phyloP scores from a whole-genome alignment of 116 monocot genomes.

The Posidonia oceanica region DNA sequence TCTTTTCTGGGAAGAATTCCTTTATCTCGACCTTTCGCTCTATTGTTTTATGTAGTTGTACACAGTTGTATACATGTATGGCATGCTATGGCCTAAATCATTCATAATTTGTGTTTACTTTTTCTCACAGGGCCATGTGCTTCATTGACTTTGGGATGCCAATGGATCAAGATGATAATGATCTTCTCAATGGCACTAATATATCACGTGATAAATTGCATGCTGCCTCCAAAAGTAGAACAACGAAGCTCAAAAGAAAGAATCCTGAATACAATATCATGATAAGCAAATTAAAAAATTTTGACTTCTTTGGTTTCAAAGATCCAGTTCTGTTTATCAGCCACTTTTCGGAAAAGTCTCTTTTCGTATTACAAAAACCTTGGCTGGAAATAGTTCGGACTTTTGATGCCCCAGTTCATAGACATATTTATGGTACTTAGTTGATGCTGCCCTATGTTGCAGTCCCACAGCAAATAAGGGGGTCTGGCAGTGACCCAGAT shows the following conservation, averaged over 20 bases:
- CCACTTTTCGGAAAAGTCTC: constrained; percentile 57
- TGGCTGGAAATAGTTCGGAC: constrained; percentile 66
- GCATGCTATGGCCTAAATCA: background rate
- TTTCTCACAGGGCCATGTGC: constrained; percentile 76
- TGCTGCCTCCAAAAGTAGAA: constrained; percentile 9
- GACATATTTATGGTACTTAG: constrained; percentile 85
- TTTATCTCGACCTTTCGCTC: too few relatives aligned
- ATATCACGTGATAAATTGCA: constrained; percentile 14
- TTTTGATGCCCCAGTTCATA: constrained; percentile 80
- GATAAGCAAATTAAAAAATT: constrained; percentile 34
- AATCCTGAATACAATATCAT: constrained; percentile 9
- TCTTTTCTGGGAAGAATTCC: background rate
- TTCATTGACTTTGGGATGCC: constrained; percentile 84
- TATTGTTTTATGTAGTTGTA: too few relatives aligned
- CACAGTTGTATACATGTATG: too few relatives aligned
- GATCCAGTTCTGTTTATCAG: constrained; percentile 73
- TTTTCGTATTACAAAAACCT: constrained; percentile 68
- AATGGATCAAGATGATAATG: constrained; percentile 32
- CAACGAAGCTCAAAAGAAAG: constrained; percentile 45
- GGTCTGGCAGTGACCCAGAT: constrained; percentile 7
- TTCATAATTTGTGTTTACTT: background rate
- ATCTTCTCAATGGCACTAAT: constrained; percentile 21
- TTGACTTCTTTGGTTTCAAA: constrained; percentile 56
- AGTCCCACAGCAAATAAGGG: background rate
- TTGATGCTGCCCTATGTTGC: background rate